phyloP scores from a whole-genome alignment of 2,329 filamentous ascomycete genomes.

The Botrytis aclada region DNA sequence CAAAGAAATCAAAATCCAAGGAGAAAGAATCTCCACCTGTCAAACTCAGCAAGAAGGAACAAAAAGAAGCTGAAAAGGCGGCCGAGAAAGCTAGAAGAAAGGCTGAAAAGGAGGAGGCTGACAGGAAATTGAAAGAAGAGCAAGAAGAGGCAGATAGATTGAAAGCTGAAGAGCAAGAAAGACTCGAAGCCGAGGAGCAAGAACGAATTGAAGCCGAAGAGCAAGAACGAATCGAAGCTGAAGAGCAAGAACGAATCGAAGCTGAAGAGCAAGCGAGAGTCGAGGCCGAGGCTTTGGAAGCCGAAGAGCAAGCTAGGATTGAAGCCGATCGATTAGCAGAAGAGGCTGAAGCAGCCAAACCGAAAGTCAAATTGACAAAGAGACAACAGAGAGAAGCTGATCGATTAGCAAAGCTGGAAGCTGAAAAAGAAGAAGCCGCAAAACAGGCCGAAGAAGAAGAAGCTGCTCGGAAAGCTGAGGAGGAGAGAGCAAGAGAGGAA shows the following conservation, averaged over 20 bases:
- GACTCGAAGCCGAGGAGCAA: slow-evolving; percentile 33
- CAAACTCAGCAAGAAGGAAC: slow-evolving; percentile 51
- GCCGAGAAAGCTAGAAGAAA: slow-evolving; percentile 51
- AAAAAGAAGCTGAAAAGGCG: slow-evolving; percentile 48
- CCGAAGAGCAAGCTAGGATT: slow-evolving; percentile 44
- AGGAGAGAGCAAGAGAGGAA: slow-evolving; percentile 41
- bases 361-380: slow-evolving; percentile 38
- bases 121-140: slow-evolving; percentile 36
- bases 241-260: slow-evolving; percentile 42
- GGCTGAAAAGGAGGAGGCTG: slow-evolving; percentile 49
- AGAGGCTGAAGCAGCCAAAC: slow-evolving; percentile 36
- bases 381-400: slow-evolving; percentile 36
- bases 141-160: slow-evolving; percentile 32
- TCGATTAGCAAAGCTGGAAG: slow-evolving; percentile 34
- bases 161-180: slow-evolving; percentile 31
- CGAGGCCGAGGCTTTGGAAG: slow-evolving; percentile 49
- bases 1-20: slow-evolving; percentile 44
- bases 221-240: slow-evolving; percentile 49
- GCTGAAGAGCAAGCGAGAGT: slow-evolving; percentile 47
- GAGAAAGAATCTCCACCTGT: slow-evolving; percentile 40
- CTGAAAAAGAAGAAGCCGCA: slow-evolving; percentile 37
- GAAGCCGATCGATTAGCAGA: slow-evolving; percentile 28
- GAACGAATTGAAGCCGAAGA: slow-evolving; percentile 38
- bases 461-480: slow-evolving; percentile 39
- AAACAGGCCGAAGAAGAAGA: slow-evolving; percentile 38